These are phyloP conservation scores for Podospora pseudocomata DNA, from an alignment of 495 filamentous ascomycete species.

Conservation along the genomic window DNA sequence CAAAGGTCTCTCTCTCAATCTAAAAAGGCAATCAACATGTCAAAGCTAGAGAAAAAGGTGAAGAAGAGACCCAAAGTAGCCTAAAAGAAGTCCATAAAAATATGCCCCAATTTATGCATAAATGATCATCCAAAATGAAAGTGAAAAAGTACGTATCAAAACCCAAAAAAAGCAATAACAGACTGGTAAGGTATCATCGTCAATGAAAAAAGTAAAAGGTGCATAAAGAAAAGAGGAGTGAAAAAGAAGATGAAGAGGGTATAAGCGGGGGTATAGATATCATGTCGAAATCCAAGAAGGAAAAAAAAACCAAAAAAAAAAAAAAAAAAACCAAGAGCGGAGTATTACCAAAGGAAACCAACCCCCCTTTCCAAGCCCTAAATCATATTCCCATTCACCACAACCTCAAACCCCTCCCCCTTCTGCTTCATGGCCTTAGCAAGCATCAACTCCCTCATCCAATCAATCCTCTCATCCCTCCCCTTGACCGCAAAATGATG, in stretches of 20 bases:
- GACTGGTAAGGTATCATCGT: conserved; percentile 16
- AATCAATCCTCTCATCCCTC: conserved; percentile 88
- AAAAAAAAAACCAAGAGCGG: background rate
- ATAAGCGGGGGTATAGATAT: background rate
- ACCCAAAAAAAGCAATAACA: conserved; percentile 16
- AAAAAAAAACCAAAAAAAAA: background rate
- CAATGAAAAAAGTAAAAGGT: conserved; percentile 14
- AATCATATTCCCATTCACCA: conserved; percentile 77
- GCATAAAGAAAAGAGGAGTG: conserved; percentile 6
- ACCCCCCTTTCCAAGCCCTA: conserved; percentile 31
- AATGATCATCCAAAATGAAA: conserved; percentile 1
- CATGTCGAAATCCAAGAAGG: background rate
- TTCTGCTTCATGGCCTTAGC: conserved; percentile 84
- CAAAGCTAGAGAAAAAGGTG: background rate
- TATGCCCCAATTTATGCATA: background rate
- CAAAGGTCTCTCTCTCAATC: background rate
- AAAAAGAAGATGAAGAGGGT: conserved; percentile 4
- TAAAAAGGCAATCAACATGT: background rate
- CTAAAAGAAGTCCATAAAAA: background rate
- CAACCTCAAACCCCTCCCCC: conserved; percentile 73
- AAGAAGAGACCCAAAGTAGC: background rate
- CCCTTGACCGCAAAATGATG: conserved; percentile 90
- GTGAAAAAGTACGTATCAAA: background rate
- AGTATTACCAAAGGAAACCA: conserved; percentile 1
- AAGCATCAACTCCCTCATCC: conserved; percentile 98